Conservation (phyloP, 257 asterid genomes). For the Rhazya stricta region DNA sequence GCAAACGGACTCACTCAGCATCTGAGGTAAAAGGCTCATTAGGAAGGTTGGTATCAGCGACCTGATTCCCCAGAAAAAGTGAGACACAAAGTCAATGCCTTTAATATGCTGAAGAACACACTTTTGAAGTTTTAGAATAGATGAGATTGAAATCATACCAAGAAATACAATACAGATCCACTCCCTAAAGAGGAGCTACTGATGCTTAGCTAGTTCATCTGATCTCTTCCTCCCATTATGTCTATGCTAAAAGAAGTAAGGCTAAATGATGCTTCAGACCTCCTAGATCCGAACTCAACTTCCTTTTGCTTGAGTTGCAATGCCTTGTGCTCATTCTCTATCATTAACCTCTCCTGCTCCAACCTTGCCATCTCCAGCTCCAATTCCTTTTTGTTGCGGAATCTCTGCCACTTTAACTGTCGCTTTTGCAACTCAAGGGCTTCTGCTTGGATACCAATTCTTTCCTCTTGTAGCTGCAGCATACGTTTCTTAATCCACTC, state of each 20-base stretch:
- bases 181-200: conserved; percentile 4
- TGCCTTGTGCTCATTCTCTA: conserved; percentile 29
- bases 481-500: conserved; percentile 35
- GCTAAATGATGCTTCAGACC: conserved; percentile 19
- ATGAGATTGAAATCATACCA: background rate
- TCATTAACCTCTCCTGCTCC: conserved; percentile 27
- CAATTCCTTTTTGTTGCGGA: conserved; percentile 31
- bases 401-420: conserved; percentile 34
- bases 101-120: background rate
- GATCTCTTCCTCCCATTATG: conserved; percentile 20
- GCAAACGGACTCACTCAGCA: background rate
- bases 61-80: background rate
- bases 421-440: conserved; percentile 33
- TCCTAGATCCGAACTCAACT: conserved; percentile 19
- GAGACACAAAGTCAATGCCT: background rate
- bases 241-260: conserved; percentile 19
- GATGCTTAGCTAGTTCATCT: conserved; percentile 18
- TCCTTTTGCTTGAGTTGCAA: conserved; percentile 30
- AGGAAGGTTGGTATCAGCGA: background rate
- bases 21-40: background rate
- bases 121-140: background rate
- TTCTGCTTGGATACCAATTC: conserved; percentile 31
- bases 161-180: background rate
- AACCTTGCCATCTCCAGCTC: conserved; percentile 33
- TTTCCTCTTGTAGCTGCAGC: conserved; percentile 35